phyloP scores from a whole-genome alignment of 139 green algal genomes.

The Penium margaritaceum region DNA sequence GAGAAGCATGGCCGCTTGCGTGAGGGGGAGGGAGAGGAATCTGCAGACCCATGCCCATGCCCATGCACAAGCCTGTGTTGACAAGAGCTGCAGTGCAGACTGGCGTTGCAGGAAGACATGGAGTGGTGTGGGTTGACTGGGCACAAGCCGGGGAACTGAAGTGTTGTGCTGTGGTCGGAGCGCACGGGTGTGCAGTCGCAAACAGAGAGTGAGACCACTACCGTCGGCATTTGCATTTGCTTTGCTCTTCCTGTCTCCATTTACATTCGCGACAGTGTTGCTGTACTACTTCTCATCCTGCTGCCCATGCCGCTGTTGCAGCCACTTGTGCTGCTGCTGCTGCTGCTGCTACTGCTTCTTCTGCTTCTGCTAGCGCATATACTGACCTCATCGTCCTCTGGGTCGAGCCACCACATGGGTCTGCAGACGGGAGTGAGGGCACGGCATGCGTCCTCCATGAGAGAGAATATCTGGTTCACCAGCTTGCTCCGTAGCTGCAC shows the following conservation, averaged over 20 bases:
- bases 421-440: constrained; percentile 55
- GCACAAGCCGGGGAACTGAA: too few species aligned
- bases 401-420: constrained; percentile 64
- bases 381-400: constrained; percentile 47
- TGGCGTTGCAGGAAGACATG: not conserved
- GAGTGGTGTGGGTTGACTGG: too few species aligned
- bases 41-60: not conserved
- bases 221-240: not conserved
- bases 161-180: too few species aligned
- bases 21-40: not conserved
- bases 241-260: not conserved
- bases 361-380: too few species aligned
- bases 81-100: not conserved
- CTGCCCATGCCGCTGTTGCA: too few species aligned
- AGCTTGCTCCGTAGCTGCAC: constrained; percentile 36
- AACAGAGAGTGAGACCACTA: not conserved
- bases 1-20: not conserved
- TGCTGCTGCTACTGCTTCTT: too few species aligned
- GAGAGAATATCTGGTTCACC: constrained; percentile 17
- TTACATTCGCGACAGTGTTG: not conserved
- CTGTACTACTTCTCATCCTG: too few species aligned
- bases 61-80: not conserved
- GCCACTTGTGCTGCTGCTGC: too few species aligned
- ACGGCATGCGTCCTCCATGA: constrained; percentile 42
- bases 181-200: too few species aligned